phyloP scores from a whole-genome alignment of 2,329 filamentous ascomycete species.

The Verticillium isaacii region DNA sequence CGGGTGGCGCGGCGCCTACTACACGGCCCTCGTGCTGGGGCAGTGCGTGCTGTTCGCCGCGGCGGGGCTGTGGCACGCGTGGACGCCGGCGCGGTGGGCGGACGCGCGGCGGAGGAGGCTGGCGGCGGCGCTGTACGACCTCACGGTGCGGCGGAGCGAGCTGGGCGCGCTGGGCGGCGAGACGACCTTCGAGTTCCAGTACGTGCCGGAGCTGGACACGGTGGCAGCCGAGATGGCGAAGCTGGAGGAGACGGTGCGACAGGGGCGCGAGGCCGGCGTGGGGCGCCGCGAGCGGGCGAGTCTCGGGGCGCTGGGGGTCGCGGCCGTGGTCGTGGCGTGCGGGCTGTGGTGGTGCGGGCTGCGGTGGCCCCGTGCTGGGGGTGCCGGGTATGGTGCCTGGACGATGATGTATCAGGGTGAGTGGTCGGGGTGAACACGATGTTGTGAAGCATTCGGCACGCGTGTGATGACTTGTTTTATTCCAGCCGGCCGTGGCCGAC shows the following conservation, averaged over 20 bases:
- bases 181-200: constrained; percentile 67
- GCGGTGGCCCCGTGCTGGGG: constrained; percentile 7
- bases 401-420: no score
- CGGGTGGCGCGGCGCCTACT: constrained; percentile 36
- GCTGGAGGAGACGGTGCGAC: constrained; percentile 17
- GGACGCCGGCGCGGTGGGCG: constrained; percentile 1
- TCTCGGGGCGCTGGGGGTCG: constrained; percentile 37
- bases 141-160: constrained; percentile 58
- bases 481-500: not conserved
- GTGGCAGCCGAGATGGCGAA: constrained; percentile 27
- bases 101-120: constrained; percentile 24
- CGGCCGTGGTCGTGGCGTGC: constrained; percentile 19
- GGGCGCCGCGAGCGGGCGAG: constrained; percentile 29
- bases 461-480: not conserved
- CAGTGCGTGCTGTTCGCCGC: constrained; percentile 64
- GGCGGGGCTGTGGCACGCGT: constrained; percentile 35
- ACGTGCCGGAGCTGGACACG: constrained; percentile 46
- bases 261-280: constrained; percentile 13
- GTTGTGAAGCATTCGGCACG: not conserved
- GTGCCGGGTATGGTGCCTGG: not conserved
- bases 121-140: constrained; percentile 35
- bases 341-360: constrained; percentile 15
- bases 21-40: constrained; percentile 54
- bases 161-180: constrained; percentile 56
- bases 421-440: no score